Percentiles rank a stretch among this genome's conserved stretches.
These are phyloP conservation scores for Zychaea mexicana DNA, from an alignment of 371 early-diverging fungal species.

Conservation along the genomic window DNA sequence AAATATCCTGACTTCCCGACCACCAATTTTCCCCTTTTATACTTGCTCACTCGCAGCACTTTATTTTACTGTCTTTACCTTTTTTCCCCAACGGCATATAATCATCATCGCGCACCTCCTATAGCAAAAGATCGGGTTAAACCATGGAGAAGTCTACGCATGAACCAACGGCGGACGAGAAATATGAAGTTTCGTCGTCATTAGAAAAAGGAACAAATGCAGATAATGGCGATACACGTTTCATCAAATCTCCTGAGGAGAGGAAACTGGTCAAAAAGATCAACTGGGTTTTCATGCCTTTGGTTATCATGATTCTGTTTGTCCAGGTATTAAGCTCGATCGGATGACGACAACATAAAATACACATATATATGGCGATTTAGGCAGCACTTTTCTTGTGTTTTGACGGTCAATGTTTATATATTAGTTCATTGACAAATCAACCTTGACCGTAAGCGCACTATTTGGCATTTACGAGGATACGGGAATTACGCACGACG, in stretches of 20 bases:
- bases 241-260: conserved; percentile 13
- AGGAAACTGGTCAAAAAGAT: conserved; percentile 15
- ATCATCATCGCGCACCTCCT: too few relatives aligned
- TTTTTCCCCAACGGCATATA: too few relatives aligned
- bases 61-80: not conserved
- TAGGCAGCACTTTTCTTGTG: too few relatives aligned
- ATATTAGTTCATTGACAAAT: conserved; percentile 40
- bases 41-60: too few relatives aligned
- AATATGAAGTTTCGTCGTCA: not conserved
- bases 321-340: conserved; percentile 25
- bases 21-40: not conserved
- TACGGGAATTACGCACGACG: conserved; percentile 18
- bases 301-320: conserved; percentile 18
- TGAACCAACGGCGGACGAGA: not conserved
- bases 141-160: not conserved
- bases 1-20: not conserved
- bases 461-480: conserved; percentile 29
- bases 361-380: not conserved
- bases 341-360: too few relatives aligned
- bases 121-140: too few relatives aligned
- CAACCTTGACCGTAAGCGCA: conserved; percentile 26
- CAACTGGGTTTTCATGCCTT: conserved; percentile 15
- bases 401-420: too few relatives aligned
- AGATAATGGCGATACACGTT: not conserved
- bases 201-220: not conserved